phyloP scores from a whole-genome alignment of 129 eudicot species.

The Pittosporum tobira region DNA sequence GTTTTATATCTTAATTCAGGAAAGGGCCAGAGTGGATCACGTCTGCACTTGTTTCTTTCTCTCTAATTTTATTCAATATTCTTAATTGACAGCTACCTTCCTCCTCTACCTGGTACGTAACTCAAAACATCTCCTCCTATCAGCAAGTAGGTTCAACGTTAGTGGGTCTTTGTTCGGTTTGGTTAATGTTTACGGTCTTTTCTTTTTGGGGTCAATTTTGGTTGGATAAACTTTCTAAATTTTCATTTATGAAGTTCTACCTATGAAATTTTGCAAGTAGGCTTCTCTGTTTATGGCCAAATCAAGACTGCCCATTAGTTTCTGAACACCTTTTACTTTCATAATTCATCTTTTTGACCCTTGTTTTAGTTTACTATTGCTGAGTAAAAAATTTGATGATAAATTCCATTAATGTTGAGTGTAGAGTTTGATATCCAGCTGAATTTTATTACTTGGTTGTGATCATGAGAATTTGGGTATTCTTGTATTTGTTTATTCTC shows the following conservation, averaged over 20 bases:
- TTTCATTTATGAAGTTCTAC: neutral
- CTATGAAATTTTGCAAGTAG: neutral
- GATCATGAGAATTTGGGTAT: slow-evolving; percentile 39
- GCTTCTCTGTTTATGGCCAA: neutral
- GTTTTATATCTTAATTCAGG: slow-evolving; percentile 5
- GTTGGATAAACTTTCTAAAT: no score
- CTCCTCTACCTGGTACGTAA: neutral
- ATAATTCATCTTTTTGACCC: neutral
- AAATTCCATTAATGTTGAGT: neutral
- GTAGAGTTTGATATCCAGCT: neutral
- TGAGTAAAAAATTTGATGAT: neutral
- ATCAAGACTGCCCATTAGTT: neutral
- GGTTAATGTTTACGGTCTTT: neutral
- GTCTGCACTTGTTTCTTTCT: slow-evolving; percentile 13
- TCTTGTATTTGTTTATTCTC: slow-evolving; percentile 26
- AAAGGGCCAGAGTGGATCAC: neutral
- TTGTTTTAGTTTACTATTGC: neutral
- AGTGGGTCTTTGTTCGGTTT: slow-evolving; percentile 3
- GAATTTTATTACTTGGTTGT: slow-evolving; percentile 3
- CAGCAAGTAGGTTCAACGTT: neutral
- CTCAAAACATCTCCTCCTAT: neutral
- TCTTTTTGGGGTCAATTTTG: no score
- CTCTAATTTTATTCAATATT: neutral
- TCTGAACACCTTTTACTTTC: neutral
- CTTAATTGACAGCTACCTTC: neutral